A percentile compares a stretch with the other conserved stretches of the same genome.
Evolutionary conservation across 345 rosid genomes (phyloP).

Genomic region (Clausena lansium): DNA sequence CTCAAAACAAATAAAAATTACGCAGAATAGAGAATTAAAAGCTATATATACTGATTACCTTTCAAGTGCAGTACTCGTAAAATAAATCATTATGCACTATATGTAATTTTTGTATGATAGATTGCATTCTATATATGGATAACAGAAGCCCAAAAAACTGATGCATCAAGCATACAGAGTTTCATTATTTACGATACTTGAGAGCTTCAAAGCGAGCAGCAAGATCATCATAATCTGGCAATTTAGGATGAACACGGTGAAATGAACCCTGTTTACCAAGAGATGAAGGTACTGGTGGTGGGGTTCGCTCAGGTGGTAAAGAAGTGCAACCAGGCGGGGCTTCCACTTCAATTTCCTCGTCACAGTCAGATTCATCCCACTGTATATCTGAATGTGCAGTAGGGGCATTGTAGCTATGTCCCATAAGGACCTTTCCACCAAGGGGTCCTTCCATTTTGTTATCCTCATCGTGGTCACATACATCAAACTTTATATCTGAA

Average conservation of each 20-base stretch:
- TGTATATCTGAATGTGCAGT: constrained; percentile 49
- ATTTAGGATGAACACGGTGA: constrained; percentile 69
- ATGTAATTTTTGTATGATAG: neutral
- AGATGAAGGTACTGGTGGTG: constrained; percentile 53
- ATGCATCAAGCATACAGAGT: neutral
- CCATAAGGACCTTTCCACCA: constrained; percentile 29
- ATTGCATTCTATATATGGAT: neutral
- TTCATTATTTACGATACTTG: constrained; percentile 47
- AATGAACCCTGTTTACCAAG: constrained; percentile 28
- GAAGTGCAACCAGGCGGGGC: constrained; percentile 32
- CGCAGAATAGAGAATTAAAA: neutral
- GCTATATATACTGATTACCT: neutral
- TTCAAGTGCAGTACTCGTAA: neutral
- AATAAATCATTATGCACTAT: constrained; percentile 4
- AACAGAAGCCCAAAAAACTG: constrained; percentile 10
- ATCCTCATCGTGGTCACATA: constrained; percentile 70
- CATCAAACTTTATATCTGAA: constrained; percentile 66
- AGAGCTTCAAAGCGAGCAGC: constrained; percentile 87
- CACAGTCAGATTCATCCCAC: constrained; percentile 80
- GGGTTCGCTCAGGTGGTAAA: constrained; percentile 48
- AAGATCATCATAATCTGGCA: constrained; percentile 79
- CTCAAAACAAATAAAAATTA: too few species aligned
- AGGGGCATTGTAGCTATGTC: constrained; percentile 44
- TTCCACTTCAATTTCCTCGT: constrained; percentile 60
- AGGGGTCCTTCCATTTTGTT: constrained; percentile 49